Evolutionary conservation across 2,329 filamentous ascomycete species (phyloP).

Genomic region (Septoria petroselini): DNA sequence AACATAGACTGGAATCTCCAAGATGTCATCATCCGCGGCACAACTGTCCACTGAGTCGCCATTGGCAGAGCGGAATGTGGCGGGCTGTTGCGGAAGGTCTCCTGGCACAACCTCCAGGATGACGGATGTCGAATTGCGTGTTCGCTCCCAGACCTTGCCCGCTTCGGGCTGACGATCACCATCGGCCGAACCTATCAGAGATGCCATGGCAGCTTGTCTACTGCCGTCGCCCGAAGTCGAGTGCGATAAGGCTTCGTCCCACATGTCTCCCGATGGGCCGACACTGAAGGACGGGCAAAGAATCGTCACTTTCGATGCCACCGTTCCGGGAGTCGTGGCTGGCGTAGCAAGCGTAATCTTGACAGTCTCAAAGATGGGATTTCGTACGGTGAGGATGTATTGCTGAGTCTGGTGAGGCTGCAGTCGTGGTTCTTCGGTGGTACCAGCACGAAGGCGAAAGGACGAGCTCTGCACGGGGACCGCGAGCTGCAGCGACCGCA

Average conservation of each 20-base stretch:
- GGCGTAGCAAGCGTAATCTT: slow-evolving; percentile 85
- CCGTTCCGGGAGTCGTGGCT: slow-evolving; percentile 70
- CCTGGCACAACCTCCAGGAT: slow-evolving; percentile 82
- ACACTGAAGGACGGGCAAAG: slow-evolving; percentile 93
- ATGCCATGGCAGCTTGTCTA: slow-evolving; percentile 35
- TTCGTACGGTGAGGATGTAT: slow-evolving; percentile 85
- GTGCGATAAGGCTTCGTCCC: slow-evolving; percentile 79
- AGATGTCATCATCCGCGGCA: slow-evolving; percentile 57
- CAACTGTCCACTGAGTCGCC: slow-evolving; percentile 44
- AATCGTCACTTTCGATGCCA: slow-evolving; percentile 79
- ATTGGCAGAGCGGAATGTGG: slow-evolving; percentile 33
- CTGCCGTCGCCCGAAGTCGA: slow-evolving; percentile 29
- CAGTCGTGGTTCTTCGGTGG: slow-evolving; percentile 20
- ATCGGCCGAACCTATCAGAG: slow-evolving; percentile 41
- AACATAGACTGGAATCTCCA: slow-evolving; percentile 95
- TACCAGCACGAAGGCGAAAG: slow-evolving; percentile 28
- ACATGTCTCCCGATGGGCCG: slow-evolving; percentile 80
- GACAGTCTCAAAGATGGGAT: slow-evolving; percentile 89
- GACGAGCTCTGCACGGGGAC: slow-evolving; percentile 26
- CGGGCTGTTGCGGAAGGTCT: slow-evolving; percentile 34
- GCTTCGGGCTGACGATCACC: slow-evolving; percentile 67
- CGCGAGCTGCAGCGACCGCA: slow-evolving; percentile 55
- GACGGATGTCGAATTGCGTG: slow-evolving; percentile 91
- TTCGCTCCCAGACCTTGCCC: slow-evolving; percentile 94
- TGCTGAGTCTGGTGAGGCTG: slow-evolving; percentile 58